These are phyloP conservation scores for Trypanosoma platydactyli DNA, from an alignment of 208 protist species.

Conservation along the genomic window DNA sequence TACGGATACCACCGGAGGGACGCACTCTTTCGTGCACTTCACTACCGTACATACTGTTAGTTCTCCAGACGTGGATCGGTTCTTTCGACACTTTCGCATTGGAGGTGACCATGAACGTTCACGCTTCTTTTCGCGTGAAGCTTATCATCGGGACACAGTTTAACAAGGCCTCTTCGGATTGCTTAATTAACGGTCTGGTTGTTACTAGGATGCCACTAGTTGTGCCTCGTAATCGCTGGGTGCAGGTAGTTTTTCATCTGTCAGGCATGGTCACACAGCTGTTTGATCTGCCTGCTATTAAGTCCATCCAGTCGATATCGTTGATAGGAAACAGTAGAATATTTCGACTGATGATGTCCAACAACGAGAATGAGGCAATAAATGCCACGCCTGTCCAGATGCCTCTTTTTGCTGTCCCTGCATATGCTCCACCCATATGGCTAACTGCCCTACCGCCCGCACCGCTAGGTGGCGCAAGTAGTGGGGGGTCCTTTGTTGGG, in stretches of 20 bases:
- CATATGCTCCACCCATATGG: constrained; percentile 81
- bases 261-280: constrained; percentile 64
- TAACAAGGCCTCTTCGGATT: constrained; percentile 42
- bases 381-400: constrained; percentile 64
- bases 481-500: constrained; percentile 2
- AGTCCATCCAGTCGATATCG: constrained; percentile 63
- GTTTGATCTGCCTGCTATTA: constrained; percentile 56
- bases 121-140: constrained; percentile 45
- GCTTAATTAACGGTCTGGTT: constrained; percentile 33
- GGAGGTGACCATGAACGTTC: constrained; percentile 53
- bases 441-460: constrained; percentile 28
- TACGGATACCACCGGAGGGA: constrained; percentile 74
- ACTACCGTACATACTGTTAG: constrained; percentile 46
- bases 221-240: constrained; percentile 76
- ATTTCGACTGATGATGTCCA: constrained; percentile 47
- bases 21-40: constrained; percentile 44
- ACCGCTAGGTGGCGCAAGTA: neutral
- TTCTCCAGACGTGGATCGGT: constrained; percentile 56
- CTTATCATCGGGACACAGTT: constrained; percentile 71
- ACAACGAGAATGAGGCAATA: constrained; percentile 68
- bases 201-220: constrained; percentile 64
- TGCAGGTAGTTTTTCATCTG: constrained; percentile 86
- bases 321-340: constrained; percentile 55
- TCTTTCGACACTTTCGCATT: constrained; percentile 64
- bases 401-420: constrained; percentile 79